Percentiles rank a stretch among this genome's conserved stretches.
Conservation (phyloP, 805 yeast genomes). For the Pichia gijzeniarum region DNA sequence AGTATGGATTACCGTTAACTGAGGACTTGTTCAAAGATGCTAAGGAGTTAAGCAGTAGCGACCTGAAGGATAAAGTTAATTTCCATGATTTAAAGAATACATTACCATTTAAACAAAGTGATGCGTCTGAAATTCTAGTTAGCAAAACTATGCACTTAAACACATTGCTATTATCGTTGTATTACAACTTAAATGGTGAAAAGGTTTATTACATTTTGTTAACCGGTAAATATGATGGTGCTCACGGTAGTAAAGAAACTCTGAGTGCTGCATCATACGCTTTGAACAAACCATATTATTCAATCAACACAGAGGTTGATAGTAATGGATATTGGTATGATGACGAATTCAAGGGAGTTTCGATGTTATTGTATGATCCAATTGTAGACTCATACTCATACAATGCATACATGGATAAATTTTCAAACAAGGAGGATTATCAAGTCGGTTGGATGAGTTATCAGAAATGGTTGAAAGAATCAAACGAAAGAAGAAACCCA, state of each 20-base stretch:
- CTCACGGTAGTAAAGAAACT: constrained; percentile 47
- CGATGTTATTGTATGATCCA: constrained; percentile 50
- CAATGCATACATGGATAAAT: constrained; percentile 20
- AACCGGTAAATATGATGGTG: constrained; percentile 29
- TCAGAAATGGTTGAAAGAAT: constrained; percentile 16
- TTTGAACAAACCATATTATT: constrained; percentile 36
- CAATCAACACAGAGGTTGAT: constrained; percentile 38
- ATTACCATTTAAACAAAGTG: constrained; percentile 44
- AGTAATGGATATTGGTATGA: constrained; percentile 42
- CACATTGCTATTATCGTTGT: constrained; percentile 41
- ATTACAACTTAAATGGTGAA: constrained; percentile 45
- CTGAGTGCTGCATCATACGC: constrained; percentile 45
- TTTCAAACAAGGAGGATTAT: constrained; percentile 13
- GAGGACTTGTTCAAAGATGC: constrained; percentile 7
- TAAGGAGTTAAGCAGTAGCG: constrained; percentile 21
- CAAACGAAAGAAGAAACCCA: constrained; percentile 24
- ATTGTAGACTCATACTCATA: constrained; percentile 33
- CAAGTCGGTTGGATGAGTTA: constrained; percentile 16
- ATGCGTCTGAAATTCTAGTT: constrained; percentile 45
- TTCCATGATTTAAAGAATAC: constrained; percentile 35
- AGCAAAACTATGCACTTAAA: constrained; percentile 42
- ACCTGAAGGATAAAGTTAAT: constrained; percentile 17
- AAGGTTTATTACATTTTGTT: constrained; percentile 34
- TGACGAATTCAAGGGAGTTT: constrained; percentile 38
- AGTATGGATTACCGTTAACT: constrained; percentile 24